Base-by-base conservation (phyloP, 106 monocot species). In the Narthecium ossifragum region DNA sequence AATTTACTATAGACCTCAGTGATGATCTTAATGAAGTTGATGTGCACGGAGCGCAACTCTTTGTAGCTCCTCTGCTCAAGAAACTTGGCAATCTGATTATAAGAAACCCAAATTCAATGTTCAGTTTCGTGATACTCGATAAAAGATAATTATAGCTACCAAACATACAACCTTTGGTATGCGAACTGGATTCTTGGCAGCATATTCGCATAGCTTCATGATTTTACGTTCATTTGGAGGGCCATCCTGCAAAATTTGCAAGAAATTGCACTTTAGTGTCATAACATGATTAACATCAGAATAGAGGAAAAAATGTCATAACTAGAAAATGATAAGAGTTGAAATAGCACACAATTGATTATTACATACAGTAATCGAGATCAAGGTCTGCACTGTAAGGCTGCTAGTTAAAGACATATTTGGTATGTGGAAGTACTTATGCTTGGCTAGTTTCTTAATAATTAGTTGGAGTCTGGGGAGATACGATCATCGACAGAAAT, bases 171-270 rank as follows among this genome's bases (percentile, higher is more conserved):
- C 96, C 86, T 96, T 90, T 9, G 96, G 96, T 61, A 96, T 76
- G 28, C 90, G 90, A 52, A 82, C 32, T 5, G 90, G 96, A 63
- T 90, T 96, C 68, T 80, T 80, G 9, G 78, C 83, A 62, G 96
- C 90, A 90, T 96, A 96, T 75, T 96, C 90, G 31, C 96, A 96
- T 22, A 96, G 70, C 62, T 90, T 96, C 49, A 81, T 59, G 41
- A 90, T 96, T 67, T 96, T 90, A 55, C 90, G 75, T 66, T 96
- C 96, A 69, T 90, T 96, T 70, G 78, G 62, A 58, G 55, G 51
- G 33, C 84, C 90, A 49, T 81, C 81, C 96, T 96, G 68, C 38
- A 74, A 14, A 56, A 61, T 4, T 27, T n/a, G n/a, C n/a, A n/a
- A n/a, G n/a, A n/a, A n/a, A n/a, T n/a, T n/a, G n/a, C n/a, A n/a